These are phyloP conservation scores for Trichoderma sp. DNA, from an alignment of 2,329 filamentous ascomycete species.

Conservation along the genomic window DNA sequence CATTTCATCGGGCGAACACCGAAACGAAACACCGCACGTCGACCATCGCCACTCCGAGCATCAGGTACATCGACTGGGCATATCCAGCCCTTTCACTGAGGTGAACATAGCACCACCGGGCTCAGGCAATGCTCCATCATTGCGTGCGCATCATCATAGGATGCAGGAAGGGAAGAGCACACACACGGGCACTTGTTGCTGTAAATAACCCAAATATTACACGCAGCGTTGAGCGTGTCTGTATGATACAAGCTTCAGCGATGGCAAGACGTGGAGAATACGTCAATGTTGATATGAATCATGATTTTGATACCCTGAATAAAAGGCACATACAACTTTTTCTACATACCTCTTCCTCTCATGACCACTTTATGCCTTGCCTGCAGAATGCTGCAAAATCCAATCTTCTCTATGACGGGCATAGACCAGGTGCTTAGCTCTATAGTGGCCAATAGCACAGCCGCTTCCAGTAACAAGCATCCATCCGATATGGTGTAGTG, in stretches of 20 bases:
- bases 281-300: background rate
- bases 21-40: background rate
- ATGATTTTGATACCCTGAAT: background rate
- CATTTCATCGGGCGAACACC: background rate
- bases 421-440: background rate
- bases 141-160: background rate
- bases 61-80: background rate
- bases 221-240: background rate
- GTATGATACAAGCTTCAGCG: background rate
- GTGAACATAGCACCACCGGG: too few species aligned
- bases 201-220: background rate
- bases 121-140: background rate
- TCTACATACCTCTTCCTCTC: background rate
- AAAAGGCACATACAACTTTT: background rate
- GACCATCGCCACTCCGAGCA: background rate
- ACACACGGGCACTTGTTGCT: background rate
- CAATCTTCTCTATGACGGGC: background rate
- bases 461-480: background rate
- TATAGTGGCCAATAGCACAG: background rate
- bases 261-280: background rate
- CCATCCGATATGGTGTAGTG: constrained; percentile 37
- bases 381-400: background rate
- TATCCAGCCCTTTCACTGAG: too few species aligned
- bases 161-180: background rate
- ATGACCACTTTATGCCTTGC: background rate